A percentile compares a stretch with the other conserved stretches of the same genome.
Conservation (phyloP, 1,139 yeast species). For the Torulaspora pretoriensis region DNA sequence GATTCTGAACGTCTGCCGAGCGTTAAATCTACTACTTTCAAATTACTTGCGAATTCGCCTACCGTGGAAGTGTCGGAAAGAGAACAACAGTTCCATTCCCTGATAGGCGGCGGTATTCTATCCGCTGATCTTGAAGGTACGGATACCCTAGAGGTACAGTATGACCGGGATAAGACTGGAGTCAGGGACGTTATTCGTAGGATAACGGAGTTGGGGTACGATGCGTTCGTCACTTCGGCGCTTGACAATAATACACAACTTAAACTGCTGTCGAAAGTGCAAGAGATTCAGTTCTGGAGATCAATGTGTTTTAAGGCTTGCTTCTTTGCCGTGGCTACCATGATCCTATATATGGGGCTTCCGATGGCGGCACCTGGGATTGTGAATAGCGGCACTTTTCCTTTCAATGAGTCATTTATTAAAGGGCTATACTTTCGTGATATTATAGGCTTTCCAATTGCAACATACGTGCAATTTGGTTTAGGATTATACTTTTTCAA, state of each 20-base stretch:
- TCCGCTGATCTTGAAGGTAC: slow-evolving; percentile 5
- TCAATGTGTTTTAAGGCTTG: slow-evolving; percentile 48
- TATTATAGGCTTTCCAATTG: slow-evolving; percentile 55
- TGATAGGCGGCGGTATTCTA: slow-evolving; percentile 7
- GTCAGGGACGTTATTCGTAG: slow-evolving; percentile 53
- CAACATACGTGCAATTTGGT: slow-evolving; percentile 62
- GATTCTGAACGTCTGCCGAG: slow-evolving; percentile 13
- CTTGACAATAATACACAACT: slow-evolving; percentile 48
- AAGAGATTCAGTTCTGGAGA: slow-evolving; percentile 72
- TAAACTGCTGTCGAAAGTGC: slow-evolving; percentile 58
- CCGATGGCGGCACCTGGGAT: slow-evolving; percentile 27
- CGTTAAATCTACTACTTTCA: slow-evolving; percentile 2
- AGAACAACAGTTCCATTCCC: slow-evolving; percentile 4
- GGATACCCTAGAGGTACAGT: slow-evolving; percentile 36
- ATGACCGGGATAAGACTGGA: slow-evolving; percentile 47
- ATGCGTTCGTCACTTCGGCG: slow-evolving; percentile 40
- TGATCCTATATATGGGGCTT: slow-evolving; percentile 30
- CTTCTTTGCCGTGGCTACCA: slow-evolving; percentile 21
- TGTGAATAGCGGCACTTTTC: slow-evolving; percentile 18
- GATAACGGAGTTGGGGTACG: slow-evolving; percentile 47
- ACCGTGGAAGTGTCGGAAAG: not conserved
- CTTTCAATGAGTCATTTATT: slow-evolving; percentile 30
- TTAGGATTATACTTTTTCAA: slow-evolving; percentile 61
- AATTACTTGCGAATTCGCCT: slow-evolving; percentile 2
- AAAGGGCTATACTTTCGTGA: slow-evolving; percentile 58